These are phyloP conservation scores for Dicorynia guianensis DNA, from an alignment of 306 rosid species.

Conservation along the genomic window DNA sequence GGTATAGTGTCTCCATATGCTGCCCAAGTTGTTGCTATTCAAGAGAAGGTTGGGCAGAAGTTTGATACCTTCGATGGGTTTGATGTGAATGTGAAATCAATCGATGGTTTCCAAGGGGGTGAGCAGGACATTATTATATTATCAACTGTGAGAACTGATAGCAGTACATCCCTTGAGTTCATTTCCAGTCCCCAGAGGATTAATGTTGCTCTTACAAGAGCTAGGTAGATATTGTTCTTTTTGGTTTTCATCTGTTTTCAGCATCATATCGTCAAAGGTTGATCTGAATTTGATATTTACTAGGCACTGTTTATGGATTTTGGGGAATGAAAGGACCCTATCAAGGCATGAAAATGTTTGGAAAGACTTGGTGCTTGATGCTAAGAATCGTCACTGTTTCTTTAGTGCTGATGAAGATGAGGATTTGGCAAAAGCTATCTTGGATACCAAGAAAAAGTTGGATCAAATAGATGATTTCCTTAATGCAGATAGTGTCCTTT, in stretches of 20 bases:
- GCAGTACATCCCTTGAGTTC: conserved; percentile 51
- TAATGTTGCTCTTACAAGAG: conserved; percentile 90
- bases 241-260: neutral
- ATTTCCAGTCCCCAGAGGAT: conserved; percentile 62
- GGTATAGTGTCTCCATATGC: conserved; percentile 90
- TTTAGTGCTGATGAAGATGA: conserved; percentile 69
- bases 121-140: conserved; percentile 76
- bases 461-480: conserved; percentile 77
- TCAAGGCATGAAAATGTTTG: conserved; percentile 57
- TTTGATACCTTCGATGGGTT: conserved; percentile 57
- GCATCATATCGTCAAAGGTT: conserved; percentile 2
- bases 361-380: conserved; percentile 64
- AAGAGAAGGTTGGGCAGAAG: conserved; percentile 53
- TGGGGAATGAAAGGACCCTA: conserved; percentile 72
- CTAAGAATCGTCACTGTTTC: conserved; percentile 66
- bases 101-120: conserved; percentile 89
- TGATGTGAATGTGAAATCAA: conserved; percentile 68
- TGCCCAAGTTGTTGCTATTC: conserved; percentile 74
- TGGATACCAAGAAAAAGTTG: conserved; percentile 64
- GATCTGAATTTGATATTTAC: conserved; percentile 13
- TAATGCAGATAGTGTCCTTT: conserved; percentile 58
- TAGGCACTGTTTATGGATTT: conserved; percentile 82
- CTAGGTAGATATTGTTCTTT: conserved; percentile 55
- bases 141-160: conserved; percentile 72
- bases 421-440: conserved; percentile 65